Evolutionary conservation across 805 yeast genomes (phyloP).

Genomic region (Phaffomyces antillensis): DNA sequence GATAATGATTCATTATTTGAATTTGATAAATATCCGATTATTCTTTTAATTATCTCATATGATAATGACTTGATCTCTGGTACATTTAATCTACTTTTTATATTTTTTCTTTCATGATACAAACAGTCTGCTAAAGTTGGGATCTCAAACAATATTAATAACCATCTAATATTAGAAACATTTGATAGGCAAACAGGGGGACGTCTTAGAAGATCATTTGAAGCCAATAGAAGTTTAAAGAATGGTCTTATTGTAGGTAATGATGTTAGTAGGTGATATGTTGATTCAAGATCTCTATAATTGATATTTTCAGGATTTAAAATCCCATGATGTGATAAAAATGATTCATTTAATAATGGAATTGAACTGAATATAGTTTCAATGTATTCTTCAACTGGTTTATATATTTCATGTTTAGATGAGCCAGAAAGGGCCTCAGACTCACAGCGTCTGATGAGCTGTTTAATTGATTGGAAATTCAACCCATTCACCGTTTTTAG

Average conservation of each 20-base stretch:
- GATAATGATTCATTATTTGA: constrained; percentile 32
- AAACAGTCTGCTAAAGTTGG: constrained; percentile 53
- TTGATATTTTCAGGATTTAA: constrained; percentile 37
- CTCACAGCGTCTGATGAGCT: constrained; percentile 5
- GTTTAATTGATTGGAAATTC: constrained; percentile 2
- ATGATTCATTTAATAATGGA: constrained; percentile 47
- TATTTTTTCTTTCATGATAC: constrained; percentile 18
- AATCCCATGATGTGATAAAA: constrained; percentile 25
- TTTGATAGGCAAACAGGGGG: constrained; percentile 33
- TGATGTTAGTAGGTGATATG: constrained; percentile 38
- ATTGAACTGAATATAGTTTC: constrained; percentile 40
- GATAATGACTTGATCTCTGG: constrained; percentile 49
- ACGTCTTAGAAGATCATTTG: constrained; percentile 44
- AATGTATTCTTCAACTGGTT: constrained; percentile 45
- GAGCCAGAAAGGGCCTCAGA: background rate
- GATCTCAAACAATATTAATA: constrained; percentile 59
- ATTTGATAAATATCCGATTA: constrained; percentile 61
- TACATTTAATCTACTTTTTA: constrained; percentile 24
- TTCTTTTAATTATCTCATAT: constrained; percentile 64
- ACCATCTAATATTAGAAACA: constrained; percentile 45
- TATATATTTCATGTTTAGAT: constrained; percentile 27
- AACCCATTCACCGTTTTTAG: background rate
- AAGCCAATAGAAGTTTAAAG: constrained; percentile 44
- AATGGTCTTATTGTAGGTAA: constrained; percentile 60
- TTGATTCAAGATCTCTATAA: constrained; percentile 36